A percentile compares a stretch with the other conserved stretches of the same genome.
Evolutionary conservation across 495 filamentous ascomycete species (phyloP).

Genomic region (Letharia lupina): DNA sequence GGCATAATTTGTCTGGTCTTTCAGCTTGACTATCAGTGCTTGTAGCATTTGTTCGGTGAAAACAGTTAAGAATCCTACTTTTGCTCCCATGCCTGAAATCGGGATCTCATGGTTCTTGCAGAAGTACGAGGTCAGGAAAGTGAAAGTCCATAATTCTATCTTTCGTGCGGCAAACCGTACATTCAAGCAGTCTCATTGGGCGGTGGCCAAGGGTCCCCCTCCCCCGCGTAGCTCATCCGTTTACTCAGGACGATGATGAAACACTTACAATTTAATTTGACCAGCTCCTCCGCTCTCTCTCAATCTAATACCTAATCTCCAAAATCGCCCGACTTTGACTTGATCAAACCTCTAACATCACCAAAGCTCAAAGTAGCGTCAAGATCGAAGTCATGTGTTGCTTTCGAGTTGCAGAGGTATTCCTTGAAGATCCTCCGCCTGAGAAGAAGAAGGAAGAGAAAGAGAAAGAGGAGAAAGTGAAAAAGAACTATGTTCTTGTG

Average conservation of each 20-base stretch:
- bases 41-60: neutral
- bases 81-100: neutral
- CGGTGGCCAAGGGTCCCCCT: neutral
- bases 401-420: conserved; percentile 31
- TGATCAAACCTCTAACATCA: neutral
- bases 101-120: neutral
- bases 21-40: neutral
- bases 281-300: neutral
- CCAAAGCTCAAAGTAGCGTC: neutral
- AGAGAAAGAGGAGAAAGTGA: conserved; percentile 19
- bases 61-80: neutral
- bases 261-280: neutral
- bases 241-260: neutral
- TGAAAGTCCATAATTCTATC: neutral
- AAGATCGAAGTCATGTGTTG: conserved; percentile 25
- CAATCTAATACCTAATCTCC: neutral
- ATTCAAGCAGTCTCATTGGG: neutral
- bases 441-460: conserved; percentile 19
- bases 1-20: neutral
- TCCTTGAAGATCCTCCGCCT: conserved; percentile 29
- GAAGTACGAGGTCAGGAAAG: neutral
- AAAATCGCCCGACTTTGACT: neutral
- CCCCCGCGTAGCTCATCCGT: neutral
- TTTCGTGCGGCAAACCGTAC: neutral
- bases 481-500: conserved; percentile 22